phyloP scores from a whole-genome alignment of 352 stramenopile genomes.

The Elongisporangium senticosum region DNA sequence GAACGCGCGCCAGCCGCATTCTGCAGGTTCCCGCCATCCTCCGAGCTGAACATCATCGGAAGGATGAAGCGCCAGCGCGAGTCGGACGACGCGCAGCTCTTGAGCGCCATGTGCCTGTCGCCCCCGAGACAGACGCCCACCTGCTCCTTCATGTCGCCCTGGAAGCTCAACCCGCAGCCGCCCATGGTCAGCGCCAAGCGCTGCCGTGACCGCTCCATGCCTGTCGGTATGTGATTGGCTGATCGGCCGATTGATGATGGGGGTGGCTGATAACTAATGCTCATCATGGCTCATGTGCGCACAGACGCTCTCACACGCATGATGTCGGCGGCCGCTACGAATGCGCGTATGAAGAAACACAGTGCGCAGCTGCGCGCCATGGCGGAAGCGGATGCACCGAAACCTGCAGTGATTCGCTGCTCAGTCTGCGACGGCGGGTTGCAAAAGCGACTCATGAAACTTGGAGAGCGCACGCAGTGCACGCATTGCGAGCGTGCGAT shows the following conservation, averaged over 20 bases:
- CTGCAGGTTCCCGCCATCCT: slow-evolving; percentile 17
- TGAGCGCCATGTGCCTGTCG: slow-evolving; percentile 14
- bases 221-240: slow-evolving; percentile 37
- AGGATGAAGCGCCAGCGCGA: slow-evolving; percentile 52
- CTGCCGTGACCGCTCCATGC: slow-evolving; percentile 58
- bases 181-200: slow-evolving; percentile 35
- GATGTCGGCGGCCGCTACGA: slow-evolving; percentile 70
- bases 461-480: slow-evolving; percentile 24
- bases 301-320: slow-evolving; percentile 69
- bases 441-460: slow-evolving; percentile 10
- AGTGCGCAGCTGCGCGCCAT: slow-evolving; percentile 30
- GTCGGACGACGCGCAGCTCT: slow-evolving; percentile 16
- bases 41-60: not conserved
- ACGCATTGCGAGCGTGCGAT: slow-evolving; percentile 60
- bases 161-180: slow-evolving; percentile 27
- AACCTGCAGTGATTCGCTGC: slow-evolving; percentile 16
- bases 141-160: slow-evolving; percentile 43
- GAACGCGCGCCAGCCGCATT: not conserved
- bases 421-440: slow-evolving; percentile 25
- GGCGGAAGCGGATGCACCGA: slow-evolving; percentile 1
- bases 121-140: slow-evolving; percentile 8
- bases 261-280: not conserved
- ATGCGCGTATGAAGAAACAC: slow-evolving; percentile 64
- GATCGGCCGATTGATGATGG: not conserved
- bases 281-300: not conserved